Evolutionary conservation across 495 filamentous ascomycete species (phyloP), one percentile per base, ranked within the genome.

Genomic region (Aspergillus hancockii): DNA sequence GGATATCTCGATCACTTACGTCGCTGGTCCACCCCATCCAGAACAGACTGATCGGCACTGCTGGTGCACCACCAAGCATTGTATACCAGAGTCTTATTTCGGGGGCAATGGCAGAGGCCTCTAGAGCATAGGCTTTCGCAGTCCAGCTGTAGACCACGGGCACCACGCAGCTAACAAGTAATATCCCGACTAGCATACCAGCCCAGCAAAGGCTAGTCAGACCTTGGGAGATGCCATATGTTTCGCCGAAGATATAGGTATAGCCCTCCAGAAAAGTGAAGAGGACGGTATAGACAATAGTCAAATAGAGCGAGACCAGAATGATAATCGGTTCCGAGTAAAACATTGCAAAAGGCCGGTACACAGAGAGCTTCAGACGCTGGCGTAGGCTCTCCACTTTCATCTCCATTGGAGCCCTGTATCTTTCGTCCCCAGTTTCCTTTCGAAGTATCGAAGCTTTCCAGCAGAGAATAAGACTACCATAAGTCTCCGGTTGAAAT

Each of bases 251-350:
- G 59, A 89, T 79, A 63, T 78, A 84, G 3, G 75, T 75, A 65
- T 86, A 89, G 5, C 83, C 85, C 32, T 80, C 75, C 13, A 86
- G 67, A 64, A 87, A 87, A 6, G 81, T 81, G 67, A 88, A 88
- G 0, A 88, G 75, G 9, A 88, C 72, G 53, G 84, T 79, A 58
- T 87, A 89, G 32, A 88, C 70, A 3, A 87, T 63, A 0, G 80
- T 78, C 21, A 88, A 67, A 63, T 87, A 88, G 0, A 83, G 60
- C 0, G 79, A 75, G 9, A 87, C 63, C 0, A 76, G 67, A 18
- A 76, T 70, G 52, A 81, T 73, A 52, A 84, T 78, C 3, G 72
- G 70, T 54, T 81, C 78, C 4, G 54, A 59, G 32, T 60, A 55
- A 14, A 64, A 67, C 21, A 76, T 53, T 12, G 67, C 22, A 47